phyloP scores from a whole-genome alignment of 371 early-diverging fungal genomes.

The Apophysomyces sp. region DNA sequence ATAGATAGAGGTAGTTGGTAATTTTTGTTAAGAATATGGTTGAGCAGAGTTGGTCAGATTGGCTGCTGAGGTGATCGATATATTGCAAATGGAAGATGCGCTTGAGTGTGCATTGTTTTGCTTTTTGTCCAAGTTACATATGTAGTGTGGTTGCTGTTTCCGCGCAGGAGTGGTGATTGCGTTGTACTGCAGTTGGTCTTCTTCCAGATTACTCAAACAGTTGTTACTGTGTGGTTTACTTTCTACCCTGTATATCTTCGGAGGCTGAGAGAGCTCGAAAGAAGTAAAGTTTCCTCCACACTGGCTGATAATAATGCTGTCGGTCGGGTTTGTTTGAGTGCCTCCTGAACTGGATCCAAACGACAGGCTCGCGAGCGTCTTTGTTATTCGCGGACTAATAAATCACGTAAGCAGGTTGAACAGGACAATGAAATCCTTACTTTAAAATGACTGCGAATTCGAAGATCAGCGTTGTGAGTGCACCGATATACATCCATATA shows the following conservation, averaged over 20 bases:
- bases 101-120: not conserved
- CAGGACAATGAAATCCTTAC: conserved; percentile 13
- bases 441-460: conserved; percentile 29
- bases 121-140: not conserved
- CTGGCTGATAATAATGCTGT: not conserved
- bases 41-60: not conserved
- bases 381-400: conserved; percentile 17
- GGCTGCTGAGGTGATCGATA: not conserved
- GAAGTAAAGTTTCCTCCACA: not conserved
- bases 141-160: conserved; percentile 15
- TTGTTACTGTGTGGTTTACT: not conserved
- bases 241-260: not conserved
- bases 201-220: conserved; percentile 9
- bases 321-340: conserved; percentile 1
- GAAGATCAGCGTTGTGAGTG: conserved; percentile 25
- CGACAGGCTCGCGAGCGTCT: conserved; percentile 5
- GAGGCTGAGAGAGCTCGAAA: not conserved
- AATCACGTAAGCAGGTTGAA: not conserved
- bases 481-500: conserved; percentile 28
- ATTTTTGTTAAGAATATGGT: not conserved
- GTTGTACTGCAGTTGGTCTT: conserved; percentile 29
- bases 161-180: conserved; percentile 23
- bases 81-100: not conserved
- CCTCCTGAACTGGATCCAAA: not conserved
- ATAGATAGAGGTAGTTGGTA: not conserved